A percentile compares a stretch with the other conserved stretches of the same genome.
Conservation (phyloP, 768 basidiomycete genomes). For the Cyclocybe aegerita region DNA sequence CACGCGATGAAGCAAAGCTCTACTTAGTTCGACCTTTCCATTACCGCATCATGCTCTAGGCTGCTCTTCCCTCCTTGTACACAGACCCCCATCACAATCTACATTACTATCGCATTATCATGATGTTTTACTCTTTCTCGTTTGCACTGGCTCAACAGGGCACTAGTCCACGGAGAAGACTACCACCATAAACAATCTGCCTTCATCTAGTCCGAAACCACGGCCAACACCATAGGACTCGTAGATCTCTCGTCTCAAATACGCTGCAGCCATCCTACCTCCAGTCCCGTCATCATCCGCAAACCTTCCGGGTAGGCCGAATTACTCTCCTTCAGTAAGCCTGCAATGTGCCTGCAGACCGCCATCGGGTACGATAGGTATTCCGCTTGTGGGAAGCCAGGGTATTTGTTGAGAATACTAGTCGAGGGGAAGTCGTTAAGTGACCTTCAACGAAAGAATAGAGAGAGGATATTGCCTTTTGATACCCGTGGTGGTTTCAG, state of each 20-base stretch:
- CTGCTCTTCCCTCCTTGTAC: no score
- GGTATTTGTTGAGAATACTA: slow-evolving; percentile 67
- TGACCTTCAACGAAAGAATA: not conserved
- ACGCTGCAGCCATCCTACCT: slow-evolving; percentile 76
- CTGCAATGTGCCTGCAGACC: slow-evolving; percentile 71
- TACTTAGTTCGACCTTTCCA: no score
- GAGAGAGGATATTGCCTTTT: slow-evolving; percentile 41
- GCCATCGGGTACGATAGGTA: slow-evolving; percentile 80
- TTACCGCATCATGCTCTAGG: no score
- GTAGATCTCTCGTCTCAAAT: slow-evolving; percentile 18
- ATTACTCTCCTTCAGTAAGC: slow-evolving; percentile 75
- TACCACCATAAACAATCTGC: no score
- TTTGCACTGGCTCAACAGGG: no score
- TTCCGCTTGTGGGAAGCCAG: slow-evolving; percentile 88
- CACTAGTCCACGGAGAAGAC: no score
- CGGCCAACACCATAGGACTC: no score
- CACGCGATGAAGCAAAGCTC: no score
- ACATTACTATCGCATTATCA: no score
- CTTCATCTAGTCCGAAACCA: no score
- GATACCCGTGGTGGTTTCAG: slow-evolving; percentile 49
- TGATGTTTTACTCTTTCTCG: no score
- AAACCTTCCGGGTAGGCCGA: slow-evolving; percentile 70
- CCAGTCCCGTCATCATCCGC: slow-evolving; percentile 77
- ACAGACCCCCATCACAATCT: no score
- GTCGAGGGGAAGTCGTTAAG: slow-evolving; percentile 5